phyloP scores from a whole-genome alignment of 225 moss, liverwort and hornwort genomes.

The Marchantia paleacea region DNA sequence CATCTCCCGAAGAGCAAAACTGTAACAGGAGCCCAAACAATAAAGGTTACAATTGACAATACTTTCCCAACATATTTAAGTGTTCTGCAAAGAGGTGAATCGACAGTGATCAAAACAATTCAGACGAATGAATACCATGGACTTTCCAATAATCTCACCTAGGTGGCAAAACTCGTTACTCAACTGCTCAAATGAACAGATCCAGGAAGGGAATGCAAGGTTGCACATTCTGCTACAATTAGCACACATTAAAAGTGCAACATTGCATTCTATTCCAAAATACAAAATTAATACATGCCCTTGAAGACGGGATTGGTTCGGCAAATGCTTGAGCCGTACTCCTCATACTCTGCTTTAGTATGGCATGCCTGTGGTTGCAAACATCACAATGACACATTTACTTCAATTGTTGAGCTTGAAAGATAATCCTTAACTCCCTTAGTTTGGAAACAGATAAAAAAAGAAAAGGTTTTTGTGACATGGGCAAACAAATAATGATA shows the following conservation, averaged over 20 bases:
- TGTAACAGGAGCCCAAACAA: slow-evolving; percentile 1
- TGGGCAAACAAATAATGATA: not conserved
- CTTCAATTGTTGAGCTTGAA: not conserved
- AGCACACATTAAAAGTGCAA: slow-evolving; percentile 33
- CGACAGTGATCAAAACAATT: not conserved
- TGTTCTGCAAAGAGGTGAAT: not conserved
- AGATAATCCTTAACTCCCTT: no score
- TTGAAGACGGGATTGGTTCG: slow-evolving; percentile 82
- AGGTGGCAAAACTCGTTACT: not conserved
- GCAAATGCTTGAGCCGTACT: slow-evolving; percentile 92
- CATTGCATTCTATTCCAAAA: slow-evolving; percentile 28
- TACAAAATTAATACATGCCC: slow-evolving; percentile 56
- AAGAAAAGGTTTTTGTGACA: no score
- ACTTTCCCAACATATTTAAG: not conserved
- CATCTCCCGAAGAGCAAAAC: not conserved
- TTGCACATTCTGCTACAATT: slow-evolving; percentile 31
- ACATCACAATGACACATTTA: not conserved
- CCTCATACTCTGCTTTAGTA: slow-evolving; percentile 79
- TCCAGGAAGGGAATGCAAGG: slow-evolving; percentile 36
- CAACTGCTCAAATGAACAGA: not conserved
- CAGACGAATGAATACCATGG: not conserved
- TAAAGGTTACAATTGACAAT: not conserved
- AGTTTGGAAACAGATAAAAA: no score
- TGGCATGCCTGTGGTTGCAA: slow-evolving; percentile 68
- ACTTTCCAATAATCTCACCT: slow-evolving; percentile 6